Conservation (phyloP, 306 rosid species). For the Acacia acuminata region DNA sequence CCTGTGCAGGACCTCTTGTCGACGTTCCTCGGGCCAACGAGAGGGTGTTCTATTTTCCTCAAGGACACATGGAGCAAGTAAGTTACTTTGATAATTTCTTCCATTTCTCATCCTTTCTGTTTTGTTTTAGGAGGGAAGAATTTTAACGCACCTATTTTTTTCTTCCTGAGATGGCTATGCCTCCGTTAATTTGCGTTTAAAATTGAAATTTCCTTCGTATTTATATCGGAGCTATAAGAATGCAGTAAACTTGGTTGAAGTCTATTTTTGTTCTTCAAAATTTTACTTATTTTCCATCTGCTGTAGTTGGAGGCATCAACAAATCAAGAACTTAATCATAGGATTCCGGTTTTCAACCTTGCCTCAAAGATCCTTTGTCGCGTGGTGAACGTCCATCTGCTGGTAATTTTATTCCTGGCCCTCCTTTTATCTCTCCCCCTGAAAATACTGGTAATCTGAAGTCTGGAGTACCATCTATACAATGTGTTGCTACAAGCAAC, state of each 20-base stretch:
- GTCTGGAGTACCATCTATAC: neutral
- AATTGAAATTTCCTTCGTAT: neutral
- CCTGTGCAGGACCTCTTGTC: conserved; percentile 84
- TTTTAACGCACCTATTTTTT: neutral
- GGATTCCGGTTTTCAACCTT: conserved; percentile 72
- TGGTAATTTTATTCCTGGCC: conserved; percentile 50
- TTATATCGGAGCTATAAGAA: neutral
- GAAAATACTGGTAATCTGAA: conserved; percentile 6
- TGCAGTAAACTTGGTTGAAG: neutral
- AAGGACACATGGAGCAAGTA: conserved; percentile 97
- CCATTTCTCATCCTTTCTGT: conserved; percentile 27
- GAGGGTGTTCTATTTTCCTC: conserved; percentile 86
- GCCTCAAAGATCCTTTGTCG: conserved; percentile 83
- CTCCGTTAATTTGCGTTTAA: neutral
- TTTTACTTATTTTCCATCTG: neutral
- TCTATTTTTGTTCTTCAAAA: neutral
- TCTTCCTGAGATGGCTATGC: neutral
- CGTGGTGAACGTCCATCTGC: conserved; percentile 56
- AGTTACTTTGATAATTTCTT: conserved; percentile 14
- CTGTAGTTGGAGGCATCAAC: conserved; percentile 87
- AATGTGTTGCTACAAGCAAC: conserved; percentile 3
- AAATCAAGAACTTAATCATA: conserved; percentile 80
- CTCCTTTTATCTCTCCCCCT: neutral
- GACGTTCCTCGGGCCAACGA: conserved; percentile 69
- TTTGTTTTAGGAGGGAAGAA: neutral